These are phyloP conservation scores for Phycomyces blakesleeanus DNA, from an alignment of 192 early-diverging fungal species.

Conservation along the genomic window DNA sequence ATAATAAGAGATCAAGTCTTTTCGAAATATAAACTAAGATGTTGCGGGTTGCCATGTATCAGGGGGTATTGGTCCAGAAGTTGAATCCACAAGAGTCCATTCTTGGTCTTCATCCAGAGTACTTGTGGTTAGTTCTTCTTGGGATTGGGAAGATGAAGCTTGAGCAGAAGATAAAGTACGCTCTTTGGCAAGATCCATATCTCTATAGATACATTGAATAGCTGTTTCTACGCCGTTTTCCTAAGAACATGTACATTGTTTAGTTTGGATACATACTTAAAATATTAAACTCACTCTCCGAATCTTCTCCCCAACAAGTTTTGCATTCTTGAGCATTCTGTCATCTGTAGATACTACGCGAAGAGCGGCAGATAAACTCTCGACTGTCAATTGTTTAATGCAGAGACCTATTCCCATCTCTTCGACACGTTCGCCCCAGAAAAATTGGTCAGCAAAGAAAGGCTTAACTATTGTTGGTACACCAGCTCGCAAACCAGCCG, in stretches of 20 bases:
- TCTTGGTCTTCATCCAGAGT: slow-evolving; percentile 21
- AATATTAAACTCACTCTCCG: slow-evolving; percentile 19
- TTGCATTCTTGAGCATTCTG: slow-evolving; percentile 48
- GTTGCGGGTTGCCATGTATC: slow-evolving; percentile 7
- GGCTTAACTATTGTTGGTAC: slow-evolving; percentile 69
- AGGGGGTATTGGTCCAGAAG: slow-evolving; percentile 16
- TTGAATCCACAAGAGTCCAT: slow-evolving; percentile 25
- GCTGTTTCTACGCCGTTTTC: slow-evolving; percentile 61
- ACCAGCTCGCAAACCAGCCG: slow-evolving; percentile 71
- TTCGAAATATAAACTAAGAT: background rate
- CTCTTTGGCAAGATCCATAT: slow-evolving; percentile 49
- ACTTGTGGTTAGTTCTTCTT: background rate
- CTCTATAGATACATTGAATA: slow-evolving; percentile 58
- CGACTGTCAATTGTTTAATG: slow-evolving; percentile 52
- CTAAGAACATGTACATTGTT: background rate
- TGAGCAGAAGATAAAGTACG: slow-evolving; percentile 32
- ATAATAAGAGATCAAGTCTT: background rate
- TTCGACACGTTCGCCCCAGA: slow-evolving; percentile 68
- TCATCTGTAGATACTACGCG: slow-evolving; percentile 50
- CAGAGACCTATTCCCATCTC: slow-evolving; percentile 60
- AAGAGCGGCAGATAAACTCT: slow-evolving; percentile 49
- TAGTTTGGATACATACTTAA: background rate
- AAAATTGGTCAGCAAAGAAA: slow-evolving; percentile 67
- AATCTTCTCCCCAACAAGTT: slow-evolving; percentile 50
- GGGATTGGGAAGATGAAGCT: background rate